phyloP scores from a whole-genome alignment of 306 rosid genomes.

The Quercus suber region DNA sequence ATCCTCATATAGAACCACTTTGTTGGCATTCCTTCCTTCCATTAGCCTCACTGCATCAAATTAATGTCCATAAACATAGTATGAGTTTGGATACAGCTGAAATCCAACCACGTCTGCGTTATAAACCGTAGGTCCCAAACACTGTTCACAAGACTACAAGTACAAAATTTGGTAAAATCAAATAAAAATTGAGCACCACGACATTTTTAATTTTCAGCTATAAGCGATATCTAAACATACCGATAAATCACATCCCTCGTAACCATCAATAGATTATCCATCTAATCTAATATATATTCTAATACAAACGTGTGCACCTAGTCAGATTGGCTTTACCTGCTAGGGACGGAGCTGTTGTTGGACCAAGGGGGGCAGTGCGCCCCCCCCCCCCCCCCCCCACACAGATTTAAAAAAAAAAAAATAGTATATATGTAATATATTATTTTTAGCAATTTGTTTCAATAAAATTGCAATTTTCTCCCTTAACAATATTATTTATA shows the following conservation, averaged over 20 bases:
- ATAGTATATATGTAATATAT: no score
- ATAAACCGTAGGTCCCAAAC: rapidly evolving
- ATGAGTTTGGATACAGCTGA: no score
- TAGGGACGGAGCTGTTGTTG: not conserved
- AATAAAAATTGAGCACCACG: rapidly evolving
- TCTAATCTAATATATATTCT: not conserved
- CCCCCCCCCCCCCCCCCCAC: no score
- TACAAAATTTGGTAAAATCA: no score
- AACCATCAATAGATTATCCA: constrained; percentile 15
- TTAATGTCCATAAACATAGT: constrained; percentile 17
- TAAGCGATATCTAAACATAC: no score
- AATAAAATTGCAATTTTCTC: no score
- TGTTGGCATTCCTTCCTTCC: constrained; percentile 73
- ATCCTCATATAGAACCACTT: constrained; percentile 86
- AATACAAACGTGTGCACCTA: constrained; percentile 2
- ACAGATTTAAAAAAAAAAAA: no score
- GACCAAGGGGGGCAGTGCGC: no score
- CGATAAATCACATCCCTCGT: constrained; percentile 5
- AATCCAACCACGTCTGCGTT: no score
- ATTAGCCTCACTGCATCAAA: constrained; percentile 62
- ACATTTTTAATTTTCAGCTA: rapidly evolving
- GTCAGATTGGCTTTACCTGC: constrained; percentile 47
- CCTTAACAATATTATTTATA: no score
- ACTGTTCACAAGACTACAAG: rapidly evolving
- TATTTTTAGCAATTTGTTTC: no score